Base-by-base conservation (phyloP, 208 protist species). In the Wallacemonas sp. region DNA sequence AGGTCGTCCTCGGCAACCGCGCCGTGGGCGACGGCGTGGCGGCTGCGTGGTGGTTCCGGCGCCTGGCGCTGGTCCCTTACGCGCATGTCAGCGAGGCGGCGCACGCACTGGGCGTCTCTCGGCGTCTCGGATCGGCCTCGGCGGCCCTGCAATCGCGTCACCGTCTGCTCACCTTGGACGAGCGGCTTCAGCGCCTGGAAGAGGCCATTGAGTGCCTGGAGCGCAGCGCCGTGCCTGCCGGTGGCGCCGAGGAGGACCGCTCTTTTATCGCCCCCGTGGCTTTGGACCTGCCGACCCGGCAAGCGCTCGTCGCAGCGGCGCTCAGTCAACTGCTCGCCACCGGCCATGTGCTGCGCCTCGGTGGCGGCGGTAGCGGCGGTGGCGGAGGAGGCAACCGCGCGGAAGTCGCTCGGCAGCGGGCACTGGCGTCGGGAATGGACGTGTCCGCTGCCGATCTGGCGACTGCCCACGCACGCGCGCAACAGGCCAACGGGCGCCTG, bases 11-110 rank as follows among this genome's bases (percentile, higher is more conserved):
- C 8, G 66, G 61, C 28, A 81, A 73, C 48, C 22, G 42, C 22
- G 48, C 71, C 2, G 36, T 49, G 1, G 54, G 65, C 46, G 70
- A 75, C 28, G 36, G 68, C 36, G 49, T 68, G 38, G 50, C 38
- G 7, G 65, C 31, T 2, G 36, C 39, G 45, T 82, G 76, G 76
- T 67, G 73, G 64, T 23, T 69, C 61, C 57, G 29, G 32, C 69
- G 71, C 23, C 62, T 71, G 26, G 54, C 50, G 2, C 32, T 23
- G 28, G 26, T 46, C 23, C n/a, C n/a, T n/a, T n/a, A n/a, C n/a
- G n/a, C n/a, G n/a, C n/a, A n/a, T 18, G 23, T 28, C 44, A 0
- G 10, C n/a, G 16, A 18, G 11, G 44, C 44, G 11, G 44, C 44
- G 62, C 44, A 31, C 42, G 7, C 29, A 5, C 32, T 32, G 2